Conservation (phyloP, 2,329 filamentous ascomycete species). For the Nannizziopsis barbatae region DNA sequence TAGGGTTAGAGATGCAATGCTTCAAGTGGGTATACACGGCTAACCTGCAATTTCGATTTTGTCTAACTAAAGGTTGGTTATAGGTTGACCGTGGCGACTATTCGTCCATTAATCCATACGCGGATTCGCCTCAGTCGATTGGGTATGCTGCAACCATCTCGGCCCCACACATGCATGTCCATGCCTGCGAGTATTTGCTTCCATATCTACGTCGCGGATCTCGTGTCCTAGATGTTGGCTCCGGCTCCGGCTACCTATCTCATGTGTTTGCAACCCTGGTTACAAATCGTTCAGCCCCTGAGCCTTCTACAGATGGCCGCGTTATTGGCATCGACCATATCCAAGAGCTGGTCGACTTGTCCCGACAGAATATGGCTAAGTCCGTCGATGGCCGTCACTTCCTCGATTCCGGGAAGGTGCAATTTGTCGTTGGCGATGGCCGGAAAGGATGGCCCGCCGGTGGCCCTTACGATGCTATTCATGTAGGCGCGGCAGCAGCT, state of each 20-base stretch:
- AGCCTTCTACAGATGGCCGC: conserved; percentile 29
- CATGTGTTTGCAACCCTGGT: conserved; percentile 75
- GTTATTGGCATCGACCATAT: conserved; percentile 72
- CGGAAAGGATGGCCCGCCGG: conserved; percentile 51
- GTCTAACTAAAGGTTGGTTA: not conserved
- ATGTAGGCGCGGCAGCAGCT: conserved; percentile 78
- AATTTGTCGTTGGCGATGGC: conserved; percentile 66
- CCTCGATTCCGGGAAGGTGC: conserved; percentile 53
- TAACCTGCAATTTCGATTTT: not conserved
- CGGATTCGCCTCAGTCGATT: conserved; percentile 58
- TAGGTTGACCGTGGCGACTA: conserved; percentile 85
- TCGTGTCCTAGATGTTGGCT: conserved; percentile 61
- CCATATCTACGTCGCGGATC: conserved; percentile 43
- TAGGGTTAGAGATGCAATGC: conserved; percentile 67
- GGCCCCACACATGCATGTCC: conserved; percentile 62
- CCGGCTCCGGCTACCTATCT: conserved; percentile 72
- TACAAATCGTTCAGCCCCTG: conserved; percentile 18
- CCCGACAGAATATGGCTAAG: conserved; percentile 55
- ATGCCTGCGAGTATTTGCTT: conserved; percentile 53
- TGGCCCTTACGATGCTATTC: conserved; percentile 76
- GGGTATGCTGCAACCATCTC: conserved; percentile 59
- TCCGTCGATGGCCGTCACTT: conserved; percentile 48
- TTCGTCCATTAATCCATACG: conserved; percentile 59
- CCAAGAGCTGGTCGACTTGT: conserved; percentile 49
- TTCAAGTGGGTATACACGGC: conserved; percentile 42